Evolutionary conservation across 305 asterid species (phyloP), one percentile per base, ranked within the genome.

Genomic region (Caryopteris hybrid): DNA sequence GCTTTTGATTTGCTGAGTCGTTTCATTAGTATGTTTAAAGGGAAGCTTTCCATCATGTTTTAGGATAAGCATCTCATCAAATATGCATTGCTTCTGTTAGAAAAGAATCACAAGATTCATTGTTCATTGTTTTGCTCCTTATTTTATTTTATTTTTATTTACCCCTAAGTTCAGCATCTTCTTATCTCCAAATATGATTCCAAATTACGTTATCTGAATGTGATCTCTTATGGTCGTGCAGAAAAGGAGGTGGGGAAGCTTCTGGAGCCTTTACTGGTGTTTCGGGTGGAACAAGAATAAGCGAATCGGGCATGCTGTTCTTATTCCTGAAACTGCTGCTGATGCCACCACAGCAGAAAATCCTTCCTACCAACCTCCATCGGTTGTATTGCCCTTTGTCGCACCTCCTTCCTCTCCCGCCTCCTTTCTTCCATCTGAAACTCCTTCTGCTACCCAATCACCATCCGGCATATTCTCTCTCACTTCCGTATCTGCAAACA

Each of bases 401-500:
- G 99, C 90, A 1, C 99, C 99, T 52, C 99, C 99, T 57, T 94
- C 99, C 25, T 94, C 99, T 41, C 99, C 99, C 0, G 97, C 86
- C 46, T 94, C 97, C 56, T 89, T 84, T 84, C 76, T 84, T 66
- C 95, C 81, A 23, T 94, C 99, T 2, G 99, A 85, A 74, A 85
- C 95, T 54, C 88, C 96, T 59, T 93, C 99, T 46, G 85, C 88
- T 13, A 75, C 75, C 36, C 96, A 88, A 25, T 91, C 99, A 67
- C 97, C 97, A 17, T 74, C 84, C 36, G 92, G 88, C 56, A 50
- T 79, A 64, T 74, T 83, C 20, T 90, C 94, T 11, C 64, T 85
- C 54, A 73, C 81, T 12, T 79, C 92, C 62, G 80, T 80, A 47
- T 78, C 96, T 2, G 85, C 91, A 60, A 84, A 73, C 78, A 89